A percentile compares a stretch with the other conserved stretches of the same genome.
phyloP scores from a whole-genome alignment of 345 rosid genomes.

The Theobroma cacao region DNA sequence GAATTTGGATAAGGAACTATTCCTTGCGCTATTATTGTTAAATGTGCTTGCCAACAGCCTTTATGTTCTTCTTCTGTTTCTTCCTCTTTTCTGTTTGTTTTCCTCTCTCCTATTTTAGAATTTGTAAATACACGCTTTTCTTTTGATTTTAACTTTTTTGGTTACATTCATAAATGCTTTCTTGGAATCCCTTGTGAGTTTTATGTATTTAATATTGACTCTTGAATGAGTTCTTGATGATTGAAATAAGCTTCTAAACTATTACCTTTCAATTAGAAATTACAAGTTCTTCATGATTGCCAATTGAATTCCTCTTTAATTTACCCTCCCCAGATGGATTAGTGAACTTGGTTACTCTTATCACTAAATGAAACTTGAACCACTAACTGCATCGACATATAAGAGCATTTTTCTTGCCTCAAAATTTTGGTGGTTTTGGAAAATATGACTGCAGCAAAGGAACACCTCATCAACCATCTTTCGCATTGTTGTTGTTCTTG shows the following conservation, averaged over 20 bases:
- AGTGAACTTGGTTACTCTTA: neutral
- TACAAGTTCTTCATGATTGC: neutral
- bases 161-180: neutral
- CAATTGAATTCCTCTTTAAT: neutral
- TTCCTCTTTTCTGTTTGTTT: neutral
- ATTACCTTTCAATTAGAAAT: neutral
- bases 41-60: neutral
- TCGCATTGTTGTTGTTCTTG: neutral
- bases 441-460: neutral
- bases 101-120: neutral
- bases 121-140: neutral
- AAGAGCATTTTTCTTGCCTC: neutral
- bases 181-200: neutral
- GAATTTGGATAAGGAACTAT: neutral
- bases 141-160: neutral
- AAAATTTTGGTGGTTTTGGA: neutral
- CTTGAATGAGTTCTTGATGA: neutral
- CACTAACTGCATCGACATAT: neutral
- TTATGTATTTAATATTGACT: neutral
- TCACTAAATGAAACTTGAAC: neutral
- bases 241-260: neutral
- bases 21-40: neutral
- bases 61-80: neutral
- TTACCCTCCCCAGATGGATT: neutral
- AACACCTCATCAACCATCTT: neutral